Percentiles rank a stretch among this genome's conserved stretches.
Conservation (phyloP, 1,284 basidiomycete genomes). For the Inonotus hispidus region DNA sequence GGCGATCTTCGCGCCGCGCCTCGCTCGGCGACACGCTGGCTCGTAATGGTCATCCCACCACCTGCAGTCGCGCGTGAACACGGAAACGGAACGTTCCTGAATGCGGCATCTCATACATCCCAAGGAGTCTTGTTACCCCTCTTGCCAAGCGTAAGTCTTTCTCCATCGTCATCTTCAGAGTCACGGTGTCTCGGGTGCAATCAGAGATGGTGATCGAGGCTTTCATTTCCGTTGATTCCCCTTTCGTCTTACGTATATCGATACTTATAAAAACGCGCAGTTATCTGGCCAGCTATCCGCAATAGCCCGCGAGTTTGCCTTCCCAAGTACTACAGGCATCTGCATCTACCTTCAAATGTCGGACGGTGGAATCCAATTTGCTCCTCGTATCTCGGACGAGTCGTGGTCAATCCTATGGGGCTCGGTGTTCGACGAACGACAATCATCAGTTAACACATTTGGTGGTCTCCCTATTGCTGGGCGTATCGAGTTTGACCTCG, state of each 20-base stretch:
- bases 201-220: neutral
- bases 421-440: slow-evolving; percentile 46
- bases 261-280: slow-evolving; percentile 31
- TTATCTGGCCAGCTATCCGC: slow-evolving; percentile 68
- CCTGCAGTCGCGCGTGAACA: slow-evolving; percentile 52
- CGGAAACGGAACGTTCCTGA: slow-evolving; percentile 51
- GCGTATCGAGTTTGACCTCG: slow-evolving; percentile 75
- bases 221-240: neutral
- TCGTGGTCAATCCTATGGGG: slow-evolving; percentile 69
- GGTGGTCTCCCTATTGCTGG: slow-evolving; percentile 56
- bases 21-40: slow-evolving; percentile 42
- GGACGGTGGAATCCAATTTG: slow-evolving; percentile 40
- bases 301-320: slow-evolving; percentile 74
- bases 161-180: neutral
- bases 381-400: slow-evolving; percentile 72
- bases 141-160: slow-evolving; percentile 57
- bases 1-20: slow-evolving; percentile 39
- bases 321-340: slow-evolving; percentile 67
- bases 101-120: slow-evolving; percentile 53
- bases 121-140: slow-evolving; percentile 72
- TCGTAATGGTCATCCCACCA: slow-evolving; percentile 67
- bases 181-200: neutral
- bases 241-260: neutral
- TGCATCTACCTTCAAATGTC: slow-evolving; percentile 66
- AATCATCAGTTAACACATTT: slow-evolving; percentile 27